phyloP scores from a whole-genome alignment of 2,329 filamentous ascomycete genomes.

The Aureobasidium vineae region DNA sequence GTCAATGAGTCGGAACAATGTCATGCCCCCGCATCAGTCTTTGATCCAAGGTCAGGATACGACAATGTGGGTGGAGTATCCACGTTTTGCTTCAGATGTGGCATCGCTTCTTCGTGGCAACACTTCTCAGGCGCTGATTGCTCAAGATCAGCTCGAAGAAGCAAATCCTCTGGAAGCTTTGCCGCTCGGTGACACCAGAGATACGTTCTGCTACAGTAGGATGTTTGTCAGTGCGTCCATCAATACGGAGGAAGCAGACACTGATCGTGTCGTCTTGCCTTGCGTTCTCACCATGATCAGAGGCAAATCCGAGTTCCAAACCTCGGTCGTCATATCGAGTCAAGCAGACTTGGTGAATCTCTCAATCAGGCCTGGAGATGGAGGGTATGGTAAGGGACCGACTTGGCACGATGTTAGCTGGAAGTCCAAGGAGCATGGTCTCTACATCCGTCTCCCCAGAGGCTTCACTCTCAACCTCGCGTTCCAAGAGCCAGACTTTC shows the following conservation, averaged over 20 bases:
- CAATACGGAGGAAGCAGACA: slow-evolving; percentile 68
- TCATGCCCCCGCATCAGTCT: slow-evolving; percentile 63
- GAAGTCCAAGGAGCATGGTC: slow-evolving; percentile 64
- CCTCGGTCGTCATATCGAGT: slow-evolving; percentile 72
- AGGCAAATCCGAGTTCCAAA: slow-evolving; percentile 64
- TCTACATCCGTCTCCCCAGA: slow-evolving; percentile 70
- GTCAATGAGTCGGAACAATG: slow-evolving; percentile 81
- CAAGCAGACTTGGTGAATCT: slow-evolving; percentile 77
- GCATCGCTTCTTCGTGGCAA: slow-evolving; percentile 66
- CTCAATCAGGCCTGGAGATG: slow-evolving; percentile 63
- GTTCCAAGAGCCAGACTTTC: slow-evolving; percentile 73
- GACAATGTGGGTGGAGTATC: slow-evolving; percentile 78
- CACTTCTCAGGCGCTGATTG: slow-evolving; percentile 44
- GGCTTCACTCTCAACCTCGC: slow-evolving; percentile 71
- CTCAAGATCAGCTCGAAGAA: slow-evolving; percentile 49
- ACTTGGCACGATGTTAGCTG: slow-evolving; percentile 82
- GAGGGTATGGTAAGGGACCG: slow-evolving; percentile 54
- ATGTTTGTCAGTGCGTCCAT: slow-evolving; percentile 72
- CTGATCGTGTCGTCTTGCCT: slow-evolving; percentile 66
- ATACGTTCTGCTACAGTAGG: slow-evolving; percentile 75
- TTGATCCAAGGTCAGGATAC: slow-evolving; percentile 78
- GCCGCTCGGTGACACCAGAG: slow-evolving; percentile 70
- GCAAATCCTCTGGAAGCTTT: slow-evolving; percentile 63
- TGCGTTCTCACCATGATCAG: slow-evolving; percentile 75
- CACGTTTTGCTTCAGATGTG: slow-evolving; percentile 68